Conservation (phyloP, 192 early-diverging fungal genomes). For the Podila epicladia region DNA sequence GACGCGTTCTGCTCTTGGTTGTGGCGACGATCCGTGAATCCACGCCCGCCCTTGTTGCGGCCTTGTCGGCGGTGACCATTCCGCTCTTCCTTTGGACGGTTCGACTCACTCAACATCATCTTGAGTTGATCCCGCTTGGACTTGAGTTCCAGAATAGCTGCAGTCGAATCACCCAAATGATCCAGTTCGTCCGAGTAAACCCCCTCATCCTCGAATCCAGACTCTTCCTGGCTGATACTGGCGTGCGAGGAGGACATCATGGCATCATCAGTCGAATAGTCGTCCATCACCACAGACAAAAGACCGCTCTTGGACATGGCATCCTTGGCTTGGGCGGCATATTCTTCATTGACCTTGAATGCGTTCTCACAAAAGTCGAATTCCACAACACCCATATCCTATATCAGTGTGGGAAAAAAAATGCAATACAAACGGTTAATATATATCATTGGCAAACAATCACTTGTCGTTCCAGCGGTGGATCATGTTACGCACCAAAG, state of each 20-base stretch:
- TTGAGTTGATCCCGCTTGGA: constrained; percentile 45
- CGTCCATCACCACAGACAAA: constrained; percentile 2
- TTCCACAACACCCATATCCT: constrained; percentile 40
- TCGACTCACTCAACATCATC: constrained; percentile 33
- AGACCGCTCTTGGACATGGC: background rate
- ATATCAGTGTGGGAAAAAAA: constrained; percentile 1
- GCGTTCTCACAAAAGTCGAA: constrained; percentile 51
- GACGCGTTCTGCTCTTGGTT: background rate
- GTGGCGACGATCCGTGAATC: constrained; percentile 11
- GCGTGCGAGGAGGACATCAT: constrained; percentile 32
- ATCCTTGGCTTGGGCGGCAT: constrained; percentile 15
- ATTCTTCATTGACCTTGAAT: constrained; percentile 36
- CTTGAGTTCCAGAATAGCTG: constrained; percentile 43
- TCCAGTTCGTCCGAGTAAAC: constrained; percentile 19
- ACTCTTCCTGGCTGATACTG: constrained; percentile 35
- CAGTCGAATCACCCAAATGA: constrained; percentile 4
- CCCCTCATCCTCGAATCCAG: constrained; percentile 38
- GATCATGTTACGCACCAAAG: constrained; percentile 18
- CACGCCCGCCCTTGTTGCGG: constrained; percentile 12
- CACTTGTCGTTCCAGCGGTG: too few species aligned
- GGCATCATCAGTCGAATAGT: constrained; percentile 35
- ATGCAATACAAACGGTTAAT: background rate
- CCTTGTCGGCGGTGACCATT: background rate
- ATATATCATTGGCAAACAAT: too few species aligned
- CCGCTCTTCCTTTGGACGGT: constrained; percentile 7